Evolutionary conservation across 805 yeast species (phyloP), one percentile per base, ranked within the genome.

Genomic region (Diddensiella transvaalensis): DNA sequence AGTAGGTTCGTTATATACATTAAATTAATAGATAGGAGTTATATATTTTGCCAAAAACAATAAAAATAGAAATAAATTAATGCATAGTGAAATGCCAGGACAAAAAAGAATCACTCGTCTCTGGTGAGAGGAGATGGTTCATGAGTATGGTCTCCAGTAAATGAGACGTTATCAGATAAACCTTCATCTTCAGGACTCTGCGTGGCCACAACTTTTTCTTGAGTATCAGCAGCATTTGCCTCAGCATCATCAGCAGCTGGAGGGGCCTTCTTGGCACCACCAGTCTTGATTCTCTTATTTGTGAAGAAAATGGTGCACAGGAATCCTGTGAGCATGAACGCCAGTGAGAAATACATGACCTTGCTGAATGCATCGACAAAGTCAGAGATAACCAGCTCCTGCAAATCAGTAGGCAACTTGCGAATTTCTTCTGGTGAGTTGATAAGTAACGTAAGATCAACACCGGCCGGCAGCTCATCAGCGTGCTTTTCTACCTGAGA

Each of bases 331-430:
- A 49, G 36, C 22, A 24, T 15, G 13, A 51, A 40, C 3, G 53
- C 60, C 44, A 57, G 18, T 4, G 50, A 45, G 22, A 51, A 51
- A 36, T 45, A 57, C 47, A 55, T 49, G 42, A 52, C 58, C 3
- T 40, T 22, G 13, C 43, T 53, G 42, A 45, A 55, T 3, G 50
- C 59, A 11, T 29, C 21, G 8, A 54, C 58, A 36, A 49, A 55
- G 4, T 52, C 46, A 2, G 47, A 36, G 15, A 56, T 23, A 15
- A 51, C 52, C 13, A 40, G 23, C 3, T 15, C 17, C 15, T 43
- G 40, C 8, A 35, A 10, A 6, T 47, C 52, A 8, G 40, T 22
- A 3, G 54, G 48, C 18, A 56, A 51, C 26, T 24, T 6, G 6
- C 41, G 23, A 26, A 57, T 53, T 4, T 26, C 40, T 8, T 44